Conservation (phyloP, 2,329 filamentous ascomycete genomes). For the Lachnellula hyalina region DNA sequence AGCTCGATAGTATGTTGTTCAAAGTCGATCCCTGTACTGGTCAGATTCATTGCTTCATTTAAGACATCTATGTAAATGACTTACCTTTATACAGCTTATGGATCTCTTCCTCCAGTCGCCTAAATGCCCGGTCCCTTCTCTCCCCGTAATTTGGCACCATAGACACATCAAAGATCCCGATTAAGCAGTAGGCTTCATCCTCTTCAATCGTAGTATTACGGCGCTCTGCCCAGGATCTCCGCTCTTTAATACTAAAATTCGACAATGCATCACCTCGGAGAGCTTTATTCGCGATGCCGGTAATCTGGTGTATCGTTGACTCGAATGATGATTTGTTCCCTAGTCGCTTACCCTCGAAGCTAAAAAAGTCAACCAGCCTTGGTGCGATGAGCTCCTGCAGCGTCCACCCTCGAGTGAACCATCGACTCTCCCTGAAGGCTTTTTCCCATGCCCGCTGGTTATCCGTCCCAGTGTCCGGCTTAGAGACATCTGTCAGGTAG, state of each 20-base stretch:
- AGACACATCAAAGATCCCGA: slow-evolving; percentile 41
- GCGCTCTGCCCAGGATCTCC: slow-evolving; percentile 38
- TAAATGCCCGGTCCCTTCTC: slow-evolving; percentile 6
- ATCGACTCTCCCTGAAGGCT: slow-evolving; percentile 7
- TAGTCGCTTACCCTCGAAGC: slow-evolving; percentile 11
- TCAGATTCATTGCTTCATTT: slow-evolving; percentile 2
- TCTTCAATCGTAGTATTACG: slow-evolving; percentile 34
- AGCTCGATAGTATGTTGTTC: slow-evolving; percentile 10
- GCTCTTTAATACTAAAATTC: slow-evolving; percentile 31
- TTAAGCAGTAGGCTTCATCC: slow-evolving; percentile 39
- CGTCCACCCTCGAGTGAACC: too few relatives aligned
- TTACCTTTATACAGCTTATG: slow-evolving; percentile 9
- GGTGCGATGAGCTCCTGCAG: slow-evolving; percentile 15
- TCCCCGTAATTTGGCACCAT: slow-evolving; percentile 40
- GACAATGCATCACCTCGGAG: slow-evolving; percentile 29
- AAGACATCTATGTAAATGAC: slow-evolving; percentile 4
- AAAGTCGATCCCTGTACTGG: slow-evolving; percentile 8
- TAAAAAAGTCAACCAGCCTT: slow-evolving; percentile 12
- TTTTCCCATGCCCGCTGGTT: slow-evolving; percentile 5
- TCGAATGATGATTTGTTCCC: slow-evolving; percentile 12
- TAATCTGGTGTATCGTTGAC: slow-evolving; percentile 11
- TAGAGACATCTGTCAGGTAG: slow-evolving; percentile 16
- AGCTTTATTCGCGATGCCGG: slow-evolving; percentile 11
- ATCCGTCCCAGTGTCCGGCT: not conserved
- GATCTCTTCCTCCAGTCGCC: slow-evolving; percentile 6